Evolutionary conservation across 768 basidiomycete genomes (phyloP), one percentile per base, ranked within the genome.

Genomic region (Phlebiopsis flavidoalba): DNA sequence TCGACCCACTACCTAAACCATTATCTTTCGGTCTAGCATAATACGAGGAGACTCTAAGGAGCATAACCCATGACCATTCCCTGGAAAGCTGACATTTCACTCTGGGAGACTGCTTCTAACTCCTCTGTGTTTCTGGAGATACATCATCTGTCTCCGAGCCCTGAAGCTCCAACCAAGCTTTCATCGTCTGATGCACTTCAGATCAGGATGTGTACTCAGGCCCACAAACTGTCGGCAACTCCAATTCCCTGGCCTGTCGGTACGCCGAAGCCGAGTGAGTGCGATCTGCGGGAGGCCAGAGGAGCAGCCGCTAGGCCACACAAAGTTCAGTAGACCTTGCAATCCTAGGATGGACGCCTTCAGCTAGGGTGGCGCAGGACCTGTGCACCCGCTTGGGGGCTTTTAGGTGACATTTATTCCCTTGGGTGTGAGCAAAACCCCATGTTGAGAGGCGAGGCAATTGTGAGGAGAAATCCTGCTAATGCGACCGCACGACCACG

Each of bases 371-470:
- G 91, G 80, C 6, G 91, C 90, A 15, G 92, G 91, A 68, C n/a
- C n/a, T n/a, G n/a, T 94, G 91, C 93, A n/a, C 92, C 95, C 2
- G 71, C 12, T 0, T 88, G 88, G 2, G 80, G 78, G n/a, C n/a
- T n/a, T n/a, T n/a, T n/a, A n/a, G n/a, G n/a, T n/a, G n/a, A n/a
- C n/a, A n/a, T n/a, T n/a, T n/a, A n/a, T n/a, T n/a, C n/a, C n/a
- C 0, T 69, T 70, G 2, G 76, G 72, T 0, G 85, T 84, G 36
- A 95, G 79, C 3, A 95, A 80, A 0, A n/a, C n/a, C 87, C 88
- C 93, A 95, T 95, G 69, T 83, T 87, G 56, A 95, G 77, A 8
- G 93, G 93, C 1, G 92, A 93, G 1, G 93, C 93, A 2, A n/a
- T n/a, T n/a, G 87, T 77, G 54, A 93, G 57, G 31, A 95, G 76